A percentile compares a stretch with the other conserved stretches of the same genome.
Evolutionary conservation across 1,139 yeast genomes (phyloP).

Genomic region (Taphrina populina): DNA sequence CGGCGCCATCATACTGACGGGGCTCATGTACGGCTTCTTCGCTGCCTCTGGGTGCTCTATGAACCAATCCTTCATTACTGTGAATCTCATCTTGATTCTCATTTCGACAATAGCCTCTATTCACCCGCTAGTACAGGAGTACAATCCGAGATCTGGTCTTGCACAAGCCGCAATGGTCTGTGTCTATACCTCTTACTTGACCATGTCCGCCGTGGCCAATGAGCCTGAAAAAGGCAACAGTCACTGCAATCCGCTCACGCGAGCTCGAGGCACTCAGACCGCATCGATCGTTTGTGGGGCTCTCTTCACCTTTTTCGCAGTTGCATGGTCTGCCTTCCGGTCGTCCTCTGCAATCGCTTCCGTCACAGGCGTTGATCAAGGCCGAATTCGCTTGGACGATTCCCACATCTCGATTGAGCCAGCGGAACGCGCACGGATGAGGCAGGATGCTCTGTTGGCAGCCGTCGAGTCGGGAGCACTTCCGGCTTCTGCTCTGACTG

Average conservation of each 20-base stretch:
- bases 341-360: slow-evolving; percentile 68
- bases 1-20: slow-evolving; percentile 67
- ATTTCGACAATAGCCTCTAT: slow-evolving; percentile 70
- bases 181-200: slow-evolving; percentile 84
- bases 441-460: slow-evolving; percentile 83
- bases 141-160: slow-evolving; percentile 90
- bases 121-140: slow-evolving; percentile 81
- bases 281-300: slow-evolving; percentile 88
- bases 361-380: slow-evolving; percentile 28
- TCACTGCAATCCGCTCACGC: slow-evolving; percentile 82
- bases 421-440: slow-evolving; percentile 64
- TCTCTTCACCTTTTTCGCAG: slow-evolving; percentile 85
- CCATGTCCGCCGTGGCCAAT: slow-evolving; percentile 90
- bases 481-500: slow-evolving; percentile 86
- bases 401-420: slow-evolving; percentile 56
- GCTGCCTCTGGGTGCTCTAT: slow-evolving; percentile 81
- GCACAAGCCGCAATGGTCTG: slow-evolving; percentile 98
- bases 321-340: slow-evolving; percentile 94
- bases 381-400: slow-evolving; percentile 40
- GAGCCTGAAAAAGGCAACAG: slow-evolving; percentile 81
- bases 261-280: slow-evolving; percentile 88
- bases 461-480: slow-evolving; percentile 89
- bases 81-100: slow-evolving; percentile 66
- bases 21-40: slow-evolving; percentile 75
- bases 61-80: slow-evolving; percentile 83